These are phyloP conservation scores for Komagataella mondaviorum DNA, from an alignment of 805 yeast genomes.

Conservation along the genomic window DNA sequence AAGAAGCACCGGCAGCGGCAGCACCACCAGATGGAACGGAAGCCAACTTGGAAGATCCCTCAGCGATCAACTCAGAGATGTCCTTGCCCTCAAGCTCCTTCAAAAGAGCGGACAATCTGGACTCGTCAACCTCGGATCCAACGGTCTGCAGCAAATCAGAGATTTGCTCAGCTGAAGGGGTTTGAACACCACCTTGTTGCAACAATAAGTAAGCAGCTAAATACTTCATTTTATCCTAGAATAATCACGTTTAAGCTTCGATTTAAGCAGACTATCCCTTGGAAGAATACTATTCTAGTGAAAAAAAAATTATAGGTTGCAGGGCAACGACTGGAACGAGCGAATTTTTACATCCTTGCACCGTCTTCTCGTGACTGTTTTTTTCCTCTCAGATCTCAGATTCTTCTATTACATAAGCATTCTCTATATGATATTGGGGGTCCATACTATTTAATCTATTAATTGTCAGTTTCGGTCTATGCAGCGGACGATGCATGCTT, in stretches of 20 bases:
- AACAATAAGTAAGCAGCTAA: conserved; percentile 98
- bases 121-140: conserved; percentile 83
- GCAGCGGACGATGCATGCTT: not conserved
- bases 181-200: conserved; percentile 90
- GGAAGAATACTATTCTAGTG: conserved; percentile 3
- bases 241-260: conserved; percentile 70
- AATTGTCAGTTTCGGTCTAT: not conserved
- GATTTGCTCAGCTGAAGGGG: conserved; percentile 79
- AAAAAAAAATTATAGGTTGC: conserved; percentile 2
- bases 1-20: conserved; percentile 67
- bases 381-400: not conserved
- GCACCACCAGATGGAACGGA: conserved; percentile 98
- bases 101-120: conserved; percentile 70
- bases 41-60: conserved; percentile 93
- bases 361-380: not conserved
- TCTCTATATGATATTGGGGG: not conserved
- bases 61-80: conserved; percentile 80
- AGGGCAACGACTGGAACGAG: not conserved
- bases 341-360: not conserved
- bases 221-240: conserved; percentile 69
- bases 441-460: not conserved
- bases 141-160: conserved; percentile 59
- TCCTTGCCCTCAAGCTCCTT: conserved; percentile 89
- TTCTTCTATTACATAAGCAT: not conserved
- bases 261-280: conserved; percentile 72